Base-by-base conservation (phyloP, 2,329 filamentous ascomycete genomes). In the Furcasterigmium sp. region DNA sequence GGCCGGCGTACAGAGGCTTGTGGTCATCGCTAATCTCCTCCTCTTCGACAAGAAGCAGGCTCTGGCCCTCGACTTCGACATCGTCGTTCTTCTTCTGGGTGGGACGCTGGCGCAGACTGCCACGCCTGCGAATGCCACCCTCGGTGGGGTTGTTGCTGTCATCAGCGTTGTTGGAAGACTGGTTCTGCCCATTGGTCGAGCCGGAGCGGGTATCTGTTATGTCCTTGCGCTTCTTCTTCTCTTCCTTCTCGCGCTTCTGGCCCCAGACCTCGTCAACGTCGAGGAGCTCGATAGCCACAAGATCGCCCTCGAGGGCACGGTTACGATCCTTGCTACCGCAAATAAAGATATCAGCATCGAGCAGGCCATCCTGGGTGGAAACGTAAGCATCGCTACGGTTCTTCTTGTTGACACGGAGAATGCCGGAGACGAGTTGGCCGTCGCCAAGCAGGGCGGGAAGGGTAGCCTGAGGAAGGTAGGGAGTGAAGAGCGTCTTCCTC, bases 41-140 rank as follows among this genome's bases (percentile, higher is more conserved):
- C 62, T 98, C 93, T 60, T 98, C 93, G 51, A 97, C 93, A 15
- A 98, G 80, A 18, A 98, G 82, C 45, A 98, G 77, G 62, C 91
- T 97, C 67, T 98, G 93, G 20, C 93, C 93, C 64, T 98, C 93
- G 21, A 98, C 93, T 66, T 98, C 93, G 20, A 98, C 93, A 63
- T 98, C 93, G 54, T 98, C 93, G 51, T 98, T 98, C 80, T 98
- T 98, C 82, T 98, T 98, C 69, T 98, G 93, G 0, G 91, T 97
- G 8, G 93, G 93, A 42, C 93, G 86, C 71, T 97, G 93, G 58
- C 93, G 85, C 54, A 98, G 79, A 77, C 91, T 97, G 53, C 93
- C 93, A 59, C 93, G 87, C 53, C 93, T 82, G 55, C 91, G 87
- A 51, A 98, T 83, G 47, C 91, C 88, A 57, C 91, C 90, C 56